phyloP scores from a whole-genome alignment of 352 stramenopile genomes.

The Globisporangium iwayamae region DNA sequence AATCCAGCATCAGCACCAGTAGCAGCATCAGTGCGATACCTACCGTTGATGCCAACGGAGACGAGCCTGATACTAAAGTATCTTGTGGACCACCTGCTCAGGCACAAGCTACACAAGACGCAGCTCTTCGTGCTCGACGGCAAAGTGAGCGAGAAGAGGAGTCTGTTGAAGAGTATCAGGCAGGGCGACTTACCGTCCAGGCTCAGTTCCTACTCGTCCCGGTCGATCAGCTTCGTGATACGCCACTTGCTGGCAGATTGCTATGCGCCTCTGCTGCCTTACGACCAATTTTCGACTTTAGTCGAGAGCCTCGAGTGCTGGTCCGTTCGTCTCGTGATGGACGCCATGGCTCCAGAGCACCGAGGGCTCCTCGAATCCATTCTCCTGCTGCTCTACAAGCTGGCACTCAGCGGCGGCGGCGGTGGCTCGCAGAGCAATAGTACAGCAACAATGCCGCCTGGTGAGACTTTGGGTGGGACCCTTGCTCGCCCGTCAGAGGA shows the following conservation, averaged over 20 bases:
- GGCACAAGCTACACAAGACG: slow-evolving; percentile 37
- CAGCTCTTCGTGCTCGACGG: slow-evolving; percentile 28
- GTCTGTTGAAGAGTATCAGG: slow-evolving; percentile 18
- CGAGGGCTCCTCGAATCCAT: slow-evolving; percentile 26
- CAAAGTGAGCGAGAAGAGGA: slow-evolving; percentile 19
- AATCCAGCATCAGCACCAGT: not conserved
- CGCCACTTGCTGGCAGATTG: slow-evolving; percentile 17
- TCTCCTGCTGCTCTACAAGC: slow-evolving; percentile 27
- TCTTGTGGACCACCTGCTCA: slow-evolving; percentile 29
- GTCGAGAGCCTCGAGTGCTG: not conserved
- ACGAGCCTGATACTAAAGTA: slow-evolving; percentile 25
- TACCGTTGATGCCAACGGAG: slow-evolving; percentile 20
- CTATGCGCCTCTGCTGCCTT: slow-evolving; percentile 27
- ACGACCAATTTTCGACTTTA: slow-evolving; percentile 10
- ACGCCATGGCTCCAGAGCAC: slow-evolving; percentile 15
- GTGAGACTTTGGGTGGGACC: slow-evolving; percentile 16
- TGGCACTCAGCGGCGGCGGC: slow-evolving; percentile 22
- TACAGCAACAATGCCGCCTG: slow-evolving; percentile 9
- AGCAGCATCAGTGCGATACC: slow-evolving; percentile 5
- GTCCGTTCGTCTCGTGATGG: slow-evolving; percentile 4
- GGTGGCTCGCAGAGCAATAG: not conserved
- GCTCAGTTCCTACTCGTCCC: slow-evolving; percentile 28
- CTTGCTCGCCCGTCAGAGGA: slow-evolving; percentile 10
- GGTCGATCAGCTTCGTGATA: slow-evolving; percentile 23
- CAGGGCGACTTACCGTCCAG: slow-evolving; percentile 22